phyloP scores from a whole-genome alignment of 352 stramenopile species.

The Globisporangium mamillatum region DNA sequence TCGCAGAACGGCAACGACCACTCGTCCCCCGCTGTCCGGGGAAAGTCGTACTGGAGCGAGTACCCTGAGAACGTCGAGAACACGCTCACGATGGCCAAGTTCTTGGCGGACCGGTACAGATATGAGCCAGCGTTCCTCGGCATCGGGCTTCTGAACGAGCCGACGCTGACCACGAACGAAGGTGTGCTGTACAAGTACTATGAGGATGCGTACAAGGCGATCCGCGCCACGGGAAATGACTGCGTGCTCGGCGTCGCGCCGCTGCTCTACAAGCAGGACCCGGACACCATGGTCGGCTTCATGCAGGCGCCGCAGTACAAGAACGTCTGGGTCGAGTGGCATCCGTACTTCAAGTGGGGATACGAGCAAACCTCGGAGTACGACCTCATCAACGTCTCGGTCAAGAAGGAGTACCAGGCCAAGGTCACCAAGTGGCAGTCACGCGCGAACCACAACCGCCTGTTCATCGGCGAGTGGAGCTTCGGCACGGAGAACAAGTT shows the following conservation, averaged over 20 bases:
- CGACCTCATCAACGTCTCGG: conserved; percentile 40
- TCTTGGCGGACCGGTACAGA: conserved; percentile 63
- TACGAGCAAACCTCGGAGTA: conserved; percentile 53
- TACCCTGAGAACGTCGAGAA: conserved; percentile 62
- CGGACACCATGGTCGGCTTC: conserved; percentile 48
- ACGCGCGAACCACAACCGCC: conserved; percentile 29
- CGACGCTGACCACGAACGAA: conserved; percentile 40
- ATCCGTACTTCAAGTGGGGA: conserved; percentile 82
- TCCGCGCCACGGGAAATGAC: conserved; percentile 56
- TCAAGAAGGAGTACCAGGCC: conserved; percentile 40
- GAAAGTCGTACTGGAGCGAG: conserved; percentile 42
- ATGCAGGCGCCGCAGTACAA: conserved; percentile 44
- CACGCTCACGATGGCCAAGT: conserved; percentile 38
- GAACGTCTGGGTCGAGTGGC: conserved; percentile 85
- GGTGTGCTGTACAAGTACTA: conserved; percentile 68
- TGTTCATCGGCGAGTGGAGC: conserved; percentile 51
- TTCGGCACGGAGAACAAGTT: conserved; percentile 53
- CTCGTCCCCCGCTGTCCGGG: conserved; percentile 46
- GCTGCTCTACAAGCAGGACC: conserved; percentile 46
- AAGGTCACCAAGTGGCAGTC: conserved; percentile 39
- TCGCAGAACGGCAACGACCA: conserved; percentile 77
- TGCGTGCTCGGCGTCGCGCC: conserved; percentile 62
- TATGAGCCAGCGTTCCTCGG: conserved; percentile 67
- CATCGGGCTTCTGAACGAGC: conserved; percentile 74
- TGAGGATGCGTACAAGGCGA: conserved; percentile 52